These are phyloP conservation scores for Ambrosiella xylebori DNA, from an alignment of 2,329 filamentous ascomycete species.

Conservation along the genomic window DNA sequence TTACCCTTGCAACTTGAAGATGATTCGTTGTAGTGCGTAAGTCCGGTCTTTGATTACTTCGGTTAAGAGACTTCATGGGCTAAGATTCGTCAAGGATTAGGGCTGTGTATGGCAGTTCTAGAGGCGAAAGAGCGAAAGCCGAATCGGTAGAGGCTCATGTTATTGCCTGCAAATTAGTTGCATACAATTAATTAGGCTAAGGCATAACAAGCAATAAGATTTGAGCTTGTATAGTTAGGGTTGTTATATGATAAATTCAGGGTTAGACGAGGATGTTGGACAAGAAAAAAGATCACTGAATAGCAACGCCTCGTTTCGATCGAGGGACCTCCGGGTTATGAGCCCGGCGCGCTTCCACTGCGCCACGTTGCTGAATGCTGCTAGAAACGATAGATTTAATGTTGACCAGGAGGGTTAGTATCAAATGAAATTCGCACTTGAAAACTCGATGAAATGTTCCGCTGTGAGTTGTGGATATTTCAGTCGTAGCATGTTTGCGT, in stretches of 20 bases:
- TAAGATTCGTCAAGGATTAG: no score
- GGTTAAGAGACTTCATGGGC: no score
- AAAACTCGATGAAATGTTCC: no score
- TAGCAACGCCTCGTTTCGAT: conserved; percentile 13
- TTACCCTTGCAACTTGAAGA: neutral
- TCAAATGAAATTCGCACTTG: no score
- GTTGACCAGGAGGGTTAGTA: no score
- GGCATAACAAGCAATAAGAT: neutral
- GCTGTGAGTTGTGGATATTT: no score
- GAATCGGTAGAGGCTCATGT: no score
- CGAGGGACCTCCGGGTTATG: conserved; percentile 13
- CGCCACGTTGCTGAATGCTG: conserved; percentile 11
- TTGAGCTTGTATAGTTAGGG: neutral
- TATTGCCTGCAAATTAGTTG: neutral
- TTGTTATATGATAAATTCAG: neutral
- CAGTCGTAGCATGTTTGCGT: no score
- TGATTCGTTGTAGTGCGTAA: no score
- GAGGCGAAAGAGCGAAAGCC: no score
- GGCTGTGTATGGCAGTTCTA: no score
- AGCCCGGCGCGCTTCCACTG: conserved; percentile 13
- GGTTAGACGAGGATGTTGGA: neutral
- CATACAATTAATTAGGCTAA: neutral
- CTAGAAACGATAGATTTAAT: neutral
- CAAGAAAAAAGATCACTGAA: neutral
- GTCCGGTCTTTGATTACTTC: no score